phyloP scores from a whole-genome alignment of 345 rosid genomes.

The Microcos paniculata region DNA sequence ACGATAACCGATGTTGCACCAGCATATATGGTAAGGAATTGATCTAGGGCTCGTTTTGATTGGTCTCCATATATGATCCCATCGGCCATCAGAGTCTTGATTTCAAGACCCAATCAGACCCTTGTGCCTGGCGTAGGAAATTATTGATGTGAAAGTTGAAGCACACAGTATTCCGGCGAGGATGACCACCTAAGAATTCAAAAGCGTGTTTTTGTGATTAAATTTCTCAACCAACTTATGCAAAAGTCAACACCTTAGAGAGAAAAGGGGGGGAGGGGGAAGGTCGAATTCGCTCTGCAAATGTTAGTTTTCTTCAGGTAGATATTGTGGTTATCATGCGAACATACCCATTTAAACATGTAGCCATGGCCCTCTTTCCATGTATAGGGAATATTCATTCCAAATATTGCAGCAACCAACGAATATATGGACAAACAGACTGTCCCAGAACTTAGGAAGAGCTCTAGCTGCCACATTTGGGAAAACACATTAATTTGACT shows the following conservation, averaged over 20 bases:
- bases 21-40: neutral
- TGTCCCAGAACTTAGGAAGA: slow-evolving; percentile 52
- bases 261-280: neutral
- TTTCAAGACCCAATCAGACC: slow-evolving; percentile 64
- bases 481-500: neutral
- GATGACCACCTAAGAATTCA: slow-evolving; percentile 51
- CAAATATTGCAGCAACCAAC: slow-evolving; percentile 51
- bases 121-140: slow-evolving; percentile 64
- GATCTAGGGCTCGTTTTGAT: neutral
- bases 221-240: neutral
- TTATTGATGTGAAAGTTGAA: slow-evolving; percentile 39
- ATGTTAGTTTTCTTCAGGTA: neutral
- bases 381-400: slow-evolving; percentile 49
- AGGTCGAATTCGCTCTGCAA: neutral
- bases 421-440: slow-evolving; percentile 48
- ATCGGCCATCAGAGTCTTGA: neutral
- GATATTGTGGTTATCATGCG: neutral
- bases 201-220: neutral
- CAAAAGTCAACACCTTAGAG: neutral
- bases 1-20: neutral
- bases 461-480: slow-evolving; percentile 35
- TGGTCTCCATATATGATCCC: neutral
- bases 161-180: slow-evolving; percentile 41
- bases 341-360: slow-evolving; percentile 55
- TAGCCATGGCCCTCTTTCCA: slow-evolving; percentile 44